phyloP scores from a whole-genome alignment of 2,329 filamentous ascomycete genomes.

The Coniella lustricola region DNA sequence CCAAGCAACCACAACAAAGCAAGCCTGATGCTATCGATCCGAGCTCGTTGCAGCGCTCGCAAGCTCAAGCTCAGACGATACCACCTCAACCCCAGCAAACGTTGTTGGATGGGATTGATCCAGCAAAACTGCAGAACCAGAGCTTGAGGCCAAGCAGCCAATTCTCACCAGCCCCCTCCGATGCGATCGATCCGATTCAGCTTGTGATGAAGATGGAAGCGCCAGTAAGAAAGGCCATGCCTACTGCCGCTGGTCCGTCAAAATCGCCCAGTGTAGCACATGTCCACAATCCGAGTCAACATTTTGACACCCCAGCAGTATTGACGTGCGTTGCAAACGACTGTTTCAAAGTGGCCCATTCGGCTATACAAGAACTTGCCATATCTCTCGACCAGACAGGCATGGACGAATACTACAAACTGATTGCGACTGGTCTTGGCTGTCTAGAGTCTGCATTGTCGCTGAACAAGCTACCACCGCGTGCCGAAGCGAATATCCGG shows the following conservation, averaged over 20 bases:
- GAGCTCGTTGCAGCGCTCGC: not conserved
- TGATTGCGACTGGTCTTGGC: slow-evolving; percentile 64
- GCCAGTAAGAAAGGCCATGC: slow-evolving; percentile 17
- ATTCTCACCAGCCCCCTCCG: slow-evolving; percentile 2
- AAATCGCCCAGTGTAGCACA: slow-evolving; percentile 18
- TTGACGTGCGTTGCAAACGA: slow-evolving; percentile 70
- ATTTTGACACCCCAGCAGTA: slow-evolving; percentile 48
- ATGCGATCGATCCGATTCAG: slow-evolving; percentile 14
- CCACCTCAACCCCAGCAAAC: slow-evolving; percentile 3
- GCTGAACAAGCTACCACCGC: slow-evolving; percentile 52
- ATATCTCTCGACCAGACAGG: slow-evolving; percentile 41
- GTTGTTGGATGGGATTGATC: slow-evolving; percentile 2
- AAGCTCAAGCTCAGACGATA: slow-evolving; percentile 1
- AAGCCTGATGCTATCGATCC: slow-evolving; percentile 1
- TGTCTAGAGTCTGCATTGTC: slow-evolving; percentile 66
- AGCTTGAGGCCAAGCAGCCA: not conserved
- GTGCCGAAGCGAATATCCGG: slow-evolving; percentile 61
- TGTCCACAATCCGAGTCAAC: slow-evolving; percentile 26
- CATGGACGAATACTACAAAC: slow-evolving; percentile 60
- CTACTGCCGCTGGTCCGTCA: slow-evolving; percentile 23
- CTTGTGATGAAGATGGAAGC: slow-evolving; percentile 14
- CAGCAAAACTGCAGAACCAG: slow-evolving; percentile 3
- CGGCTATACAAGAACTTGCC: slow-evolving; percentile 42
- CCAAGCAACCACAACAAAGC: not conserved
- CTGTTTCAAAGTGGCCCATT: slow-evolving; percentile 61